A percentile compares a stretch with the other conserved stretches of the same genome.
Evolutionary conservation across 352 stramenopile species (phyloP).

Genomic region (Phytopythium aichiense): DNA sequence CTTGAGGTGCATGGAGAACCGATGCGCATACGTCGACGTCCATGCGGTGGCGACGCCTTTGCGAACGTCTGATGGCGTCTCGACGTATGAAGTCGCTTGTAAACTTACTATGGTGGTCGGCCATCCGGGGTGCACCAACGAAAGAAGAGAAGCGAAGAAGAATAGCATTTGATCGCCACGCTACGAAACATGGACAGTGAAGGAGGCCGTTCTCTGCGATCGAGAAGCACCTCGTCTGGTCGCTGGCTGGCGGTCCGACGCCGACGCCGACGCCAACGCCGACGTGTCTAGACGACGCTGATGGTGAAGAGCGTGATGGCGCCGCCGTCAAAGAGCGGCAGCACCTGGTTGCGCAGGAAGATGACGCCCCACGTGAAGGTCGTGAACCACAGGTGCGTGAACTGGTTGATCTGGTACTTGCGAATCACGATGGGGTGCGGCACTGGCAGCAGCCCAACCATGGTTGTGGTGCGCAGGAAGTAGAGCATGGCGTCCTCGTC

Average conservation of each 20-base stretch:
- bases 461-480: slow-evolving; percentile 95
- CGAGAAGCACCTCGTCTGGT: neutral
- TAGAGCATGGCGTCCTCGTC: slow-evolving; percentile 96
- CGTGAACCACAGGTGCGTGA: slow-evolving; percentile 98
- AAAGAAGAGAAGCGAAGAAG: neutral
- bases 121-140: too few species aligned
- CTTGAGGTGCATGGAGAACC: too few species aligned
- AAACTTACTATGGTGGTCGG: too few species aligned
- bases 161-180: neutral
- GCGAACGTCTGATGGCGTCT: too few species aligned
- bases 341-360: slow-evolving; percentile 96
- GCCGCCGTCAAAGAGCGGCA: slow-evolving; percentile 96
- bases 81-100: too few species aligned
- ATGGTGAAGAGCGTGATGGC: slow-evolving; percentile 96
- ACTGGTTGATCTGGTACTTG: slow-evolving; percentile 99
- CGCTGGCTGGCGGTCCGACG: neutral
- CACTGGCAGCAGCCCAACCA: slow-evolving; percentile 97
- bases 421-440: slow-evolving; percentile 98
- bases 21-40: too few species aligned
- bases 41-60: too few species aligned
- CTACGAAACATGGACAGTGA: neutral
- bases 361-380: slow-evolving; percentile 99
- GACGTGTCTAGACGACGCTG: slow-evolving; percentile 60
- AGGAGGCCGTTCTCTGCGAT: neutral
- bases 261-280: too few species aligned